Evolutionary conservation across 345 rosid genomes (phyloP).

Genomic region (Sisymbrium altissimum): DNA sequence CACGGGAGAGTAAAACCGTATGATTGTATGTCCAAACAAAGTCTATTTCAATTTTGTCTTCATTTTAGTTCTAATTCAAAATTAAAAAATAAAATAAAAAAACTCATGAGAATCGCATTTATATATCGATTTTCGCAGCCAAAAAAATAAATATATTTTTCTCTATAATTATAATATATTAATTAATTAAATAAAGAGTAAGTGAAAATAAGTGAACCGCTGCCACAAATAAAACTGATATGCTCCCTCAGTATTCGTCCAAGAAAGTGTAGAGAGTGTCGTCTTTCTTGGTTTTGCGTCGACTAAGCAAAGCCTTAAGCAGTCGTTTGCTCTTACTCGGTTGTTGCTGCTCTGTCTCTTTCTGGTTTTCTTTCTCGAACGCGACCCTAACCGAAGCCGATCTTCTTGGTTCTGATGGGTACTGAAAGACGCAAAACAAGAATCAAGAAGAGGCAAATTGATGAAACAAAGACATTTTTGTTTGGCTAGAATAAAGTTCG

Average conservation of each 20-base stretch:
- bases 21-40: no score
- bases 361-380: constrained; percentile 50
- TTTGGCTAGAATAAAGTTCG: not conserved
- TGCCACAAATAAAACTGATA: not conserved
- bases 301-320: constrained; percentile 84
- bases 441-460: not conserved
- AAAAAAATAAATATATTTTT: not conserved
- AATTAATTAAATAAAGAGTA: not conserved
- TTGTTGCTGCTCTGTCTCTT: constrained; percentile 44
- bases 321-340: constrained; percentile 91
- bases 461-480: not conserved
- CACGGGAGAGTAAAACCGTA: no score
- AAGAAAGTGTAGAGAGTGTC: constrained; percentile 77
- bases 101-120: not conserved
- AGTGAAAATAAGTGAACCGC: not conserved
- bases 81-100: no score
- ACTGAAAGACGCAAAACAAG: constrained; percentile 39
- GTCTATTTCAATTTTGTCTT: no score
- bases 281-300: constrained; percentile 91
- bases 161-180: not conserved
- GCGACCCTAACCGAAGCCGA: constrained; percentile 66
- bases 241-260: constrained; percentile 68
- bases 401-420: constrained; percentile 79
- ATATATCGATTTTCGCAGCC: not conserved
- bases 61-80: not conserved